Evolutionary conservation across 2,329 filamentous ascomycete species (phyloP), one percentile per base, ranked within the genome.

Genomic region (Aspergillus proliferans): DNA sequence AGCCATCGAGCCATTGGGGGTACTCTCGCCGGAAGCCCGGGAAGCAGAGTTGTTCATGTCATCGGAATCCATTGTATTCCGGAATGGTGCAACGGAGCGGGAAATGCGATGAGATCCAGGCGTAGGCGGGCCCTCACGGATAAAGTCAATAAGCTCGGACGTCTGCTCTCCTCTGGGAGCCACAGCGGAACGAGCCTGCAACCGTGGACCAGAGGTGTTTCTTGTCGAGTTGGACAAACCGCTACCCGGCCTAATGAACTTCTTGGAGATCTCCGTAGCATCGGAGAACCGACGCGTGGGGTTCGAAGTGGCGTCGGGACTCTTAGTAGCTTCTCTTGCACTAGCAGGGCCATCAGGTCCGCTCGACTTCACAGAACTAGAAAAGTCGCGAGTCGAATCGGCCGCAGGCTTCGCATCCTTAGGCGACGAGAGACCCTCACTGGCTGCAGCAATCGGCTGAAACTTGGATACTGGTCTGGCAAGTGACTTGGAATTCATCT

Each of bases 71-170:
- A 91, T 86, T 0, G 89, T 92, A 33, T 80, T 84, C 47, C 88
- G 80, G 74, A 94, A 95, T 1, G 90, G 88, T 8, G 90, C 89
- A 10, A 93, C 84, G n/a, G 81, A 82, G 15, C 87, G 84, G 39
- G 89, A 86, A 53, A 94, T 93, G 21, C 88, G 83, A 50, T 83
- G 87, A 53, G 80, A 80, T 22, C 78, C 77, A 41, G 73, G 65
- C 52, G 73, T 78, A 0, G 87, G 85, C 3, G 90, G 90, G 1
- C 91, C 92, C 64, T 88, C 85, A 42, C 91, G 85, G 56, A 98
- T 94, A 67, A 98, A 97, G 65, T 97, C 91, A 56, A 96, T 95
- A 50, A 98, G 74, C 52, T 96, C 93, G 10, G 88, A 87, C 49
- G 85, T 94, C 55, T 85, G 84, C 45, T 82, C 82, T 46, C 76